Evolutionary conservation across 2,329 filamentous ascomycete species (phyloP), one percentile per base, ranked within the genome.

Genomic region (Neocucurbitaria cava): DNA sequence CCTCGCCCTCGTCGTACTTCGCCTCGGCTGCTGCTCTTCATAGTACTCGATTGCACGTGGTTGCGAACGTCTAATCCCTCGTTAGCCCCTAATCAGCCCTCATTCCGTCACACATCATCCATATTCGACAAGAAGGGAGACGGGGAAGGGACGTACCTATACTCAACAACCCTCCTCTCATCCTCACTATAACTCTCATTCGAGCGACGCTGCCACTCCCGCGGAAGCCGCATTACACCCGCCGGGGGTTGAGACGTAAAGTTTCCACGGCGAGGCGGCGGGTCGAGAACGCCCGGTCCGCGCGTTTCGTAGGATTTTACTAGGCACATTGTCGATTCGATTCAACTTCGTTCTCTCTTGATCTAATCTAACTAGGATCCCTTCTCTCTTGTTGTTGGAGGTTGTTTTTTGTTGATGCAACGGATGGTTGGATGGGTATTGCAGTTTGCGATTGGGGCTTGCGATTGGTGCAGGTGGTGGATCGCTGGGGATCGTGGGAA

Each of bases 241-340:
- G 70, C 71, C 8, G 69, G 71, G 1, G 69, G 63, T 43, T 75
- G 71, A 3, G 72, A 68, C 1, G 69, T 72, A 56, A 61, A 73
- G 52, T 68, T 68, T 31, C 70, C 71, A 18, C 59, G 57, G 43
- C 72, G 63, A 1, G 66, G 69, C 1, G 71, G 71, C 0, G 71
- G 71, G 40, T 74, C 71, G 40, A 68, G 39, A 41, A 75, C 68
- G 49, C 57, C 58, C 44, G 59, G 61, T 18, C 61, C 59, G 52
- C 59, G 61, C 10, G 70, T 70, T 42, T 67, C 66, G 52, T 67
- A 69, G 3, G 66, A 68, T 23, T 54, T 66, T 61, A 74, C 66
- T 46, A 75, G 64, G 52, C 72, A 75, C 72, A 75, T 75, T n/a
- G n/a, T n/a, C n/a, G n/a, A n/a, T n/a, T n/a, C n/a, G n/a, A n/a